Conservation (phyloP, 805 yeast genomes). For the Debaryomyces tyrocola region DNA sequence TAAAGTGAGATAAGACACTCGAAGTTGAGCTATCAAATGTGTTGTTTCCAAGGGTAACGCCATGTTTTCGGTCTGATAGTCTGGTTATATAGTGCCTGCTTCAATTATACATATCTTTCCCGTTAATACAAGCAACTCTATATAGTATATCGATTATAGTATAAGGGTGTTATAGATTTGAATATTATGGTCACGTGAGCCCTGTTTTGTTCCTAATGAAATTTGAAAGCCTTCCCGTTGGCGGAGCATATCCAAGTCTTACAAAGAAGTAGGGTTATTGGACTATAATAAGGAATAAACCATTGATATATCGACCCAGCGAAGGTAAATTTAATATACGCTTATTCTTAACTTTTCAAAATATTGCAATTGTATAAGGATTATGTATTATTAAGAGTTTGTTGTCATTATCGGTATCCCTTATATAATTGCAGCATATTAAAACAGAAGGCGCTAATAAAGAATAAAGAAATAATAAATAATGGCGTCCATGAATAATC, state of each 20-base stretch:
- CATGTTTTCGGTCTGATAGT: slow-evolving; percentile 17
- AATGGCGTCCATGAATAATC: background rate
- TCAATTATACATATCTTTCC: too few species aligned
- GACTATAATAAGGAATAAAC: background rate
- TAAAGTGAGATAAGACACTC: slow-evolving; percentile 25
- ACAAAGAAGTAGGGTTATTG: background rate
- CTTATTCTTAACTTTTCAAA: too few species aligned
- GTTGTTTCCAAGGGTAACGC: slow-evolving; percentile 36
- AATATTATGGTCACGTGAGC: background rate
- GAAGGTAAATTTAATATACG: too few species aligned
- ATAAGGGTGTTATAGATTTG: too few species aligned
- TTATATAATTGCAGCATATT: background rate
- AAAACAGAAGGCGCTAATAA: background rate
- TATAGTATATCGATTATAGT: too few species aligned
- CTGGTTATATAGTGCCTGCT: too few species aligned
- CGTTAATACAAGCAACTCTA: too few species aligned
- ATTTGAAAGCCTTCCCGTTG: background rate
- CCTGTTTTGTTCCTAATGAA: background rate
- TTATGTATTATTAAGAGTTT: background rate
- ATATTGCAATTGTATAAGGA: background rate
- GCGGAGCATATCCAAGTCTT: background rate
- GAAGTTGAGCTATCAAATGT: slow-evolving; percentile 27
- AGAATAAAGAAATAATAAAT: background rate
- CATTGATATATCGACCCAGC: too few species aligned
- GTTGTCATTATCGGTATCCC: background rate